Percentiles rank a stretch among this genome's conserved stretches.
phyloP scores from a whole-genome alignment of 2,329 filamentous ascomycete species.

The Ceratocystis eucalypticola region DNA sequence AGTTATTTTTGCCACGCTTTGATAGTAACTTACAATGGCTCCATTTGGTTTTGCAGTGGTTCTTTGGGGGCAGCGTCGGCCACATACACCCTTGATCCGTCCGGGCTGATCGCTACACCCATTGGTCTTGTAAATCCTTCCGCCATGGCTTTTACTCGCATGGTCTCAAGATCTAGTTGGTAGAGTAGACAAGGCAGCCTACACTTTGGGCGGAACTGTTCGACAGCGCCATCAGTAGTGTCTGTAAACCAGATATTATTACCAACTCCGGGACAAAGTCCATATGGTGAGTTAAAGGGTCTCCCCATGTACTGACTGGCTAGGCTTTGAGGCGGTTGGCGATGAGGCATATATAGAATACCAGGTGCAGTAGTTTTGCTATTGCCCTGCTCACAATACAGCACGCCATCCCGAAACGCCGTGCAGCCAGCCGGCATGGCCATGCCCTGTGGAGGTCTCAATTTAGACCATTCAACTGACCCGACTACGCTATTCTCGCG shows the following conservation, averaged over 20 bases:
- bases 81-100: slow-evolving; percentile 33
- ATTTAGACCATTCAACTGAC: slow-evolving; percentile 30
- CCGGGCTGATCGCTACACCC: slow-evolving; percentile 34
- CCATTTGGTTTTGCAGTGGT: background rate
- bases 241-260: slow-evolving; percentile 39
- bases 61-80: slow-evolving; percentile 29
- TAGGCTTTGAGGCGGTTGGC: slow-evolving; percentile 26
- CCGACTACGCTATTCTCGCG: slow-evolving; percentile 23
- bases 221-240: slow-evolving; percentile 35
- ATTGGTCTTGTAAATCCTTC: slow-evolving; percentile 37
- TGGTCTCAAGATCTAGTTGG: slow-evolving; percentile 31
- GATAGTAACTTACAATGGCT: slow-evolving; percentile 3
- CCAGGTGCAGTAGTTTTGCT: slow-evolving; percentile 20
- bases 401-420: slow-evolving; percentile 30
- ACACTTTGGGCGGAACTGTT: slow-evolving; percentile 33
- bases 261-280: slow-evolving; percentile 32
- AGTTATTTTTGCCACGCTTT: background rate
- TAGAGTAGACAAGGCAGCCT: slow-evolving; percentile 36
- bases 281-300: slow-evolving; percentile 37
- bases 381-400: slow-evolving; percentile 33
- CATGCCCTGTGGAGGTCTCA: slow-evolving; percentile 32
- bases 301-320: slow-evolving; percentile 32
- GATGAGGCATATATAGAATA: slow-evolving; percentile 27
- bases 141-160: slow-evolving; percentile 32
- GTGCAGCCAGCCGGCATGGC: slow-evolving; percentile 32